A percentile compares a stretch with the other conserved stretches of the same genome.
Evolutionary conservation across 2,329 filamentous ascomycete species (phyloP).

Genomic region (Fusarium sp.): DNA sequence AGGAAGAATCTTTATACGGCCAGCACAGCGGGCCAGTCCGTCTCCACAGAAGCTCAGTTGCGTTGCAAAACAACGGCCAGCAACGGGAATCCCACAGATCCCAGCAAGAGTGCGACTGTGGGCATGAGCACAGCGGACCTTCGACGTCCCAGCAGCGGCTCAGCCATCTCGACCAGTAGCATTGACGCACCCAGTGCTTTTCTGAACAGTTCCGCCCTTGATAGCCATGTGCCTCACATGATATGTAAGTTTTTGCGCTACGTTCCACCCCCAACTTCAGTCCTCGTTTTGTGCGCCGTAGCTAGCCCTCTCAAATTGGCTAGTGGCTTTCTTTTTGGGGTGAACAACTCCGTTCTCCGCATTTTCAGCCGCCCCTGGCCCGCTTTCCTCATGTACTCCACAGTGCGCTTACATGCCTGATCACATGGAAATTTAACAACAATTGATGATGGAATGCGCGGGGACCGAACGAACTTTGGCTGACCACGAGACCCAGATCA

Average conservation of each 20-base stretch:
- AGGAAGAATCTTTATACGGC: conserved; percentile 56
- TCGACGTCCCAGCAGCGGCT: conserved; percentile 49
- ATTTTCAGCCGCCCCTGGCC: conserved; percentile 37
- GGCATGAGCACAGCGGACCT: conserved; percentile 48
- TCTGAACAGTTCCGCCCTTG: conserved; percentile 43
- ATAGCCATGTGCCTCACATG: conserved; percentile 57
- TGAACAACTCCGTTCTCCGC: conserved; percentile 41
- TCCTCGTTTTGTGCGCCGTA: conserved; percentile 28
- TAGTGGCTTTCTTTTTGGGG: conserved; percentile 30
- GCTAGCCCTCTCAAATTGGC: conserved; percentile 27
- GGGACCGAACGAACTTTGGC: conserved; percentile 20
- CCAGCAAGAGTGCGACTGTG: conserved; percentile 3
- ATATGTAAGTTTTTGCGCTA: conserved; percentile 53
- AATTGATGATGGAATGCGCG: conserved; percentile 4
- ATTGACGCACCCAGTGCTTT: conserved; percentile 40
- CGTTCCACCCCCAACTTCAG: conserved; percentile 11
- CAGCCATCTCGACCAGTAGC: conserved; percentile 46
- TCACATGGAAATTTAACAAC: conserved; percentile 38
- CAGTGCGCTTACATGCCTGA: conserved; percentile 24
- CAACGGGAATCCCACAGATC: conserved; percentile 33
- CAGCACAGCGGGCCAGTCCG: conserved; percentile 47
- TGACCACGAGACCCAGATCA: conserved; percentile 51
- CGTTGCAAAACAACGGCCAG: conserved; percentile 50
- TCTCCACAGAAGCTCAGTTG: conserved; percentile 56
- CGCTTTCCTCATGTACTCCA: conserved; percentile 36